Evolutionary conservation across 257 asterid genomes (phyloP).

Genomic region (Vinca minor): DNA sequence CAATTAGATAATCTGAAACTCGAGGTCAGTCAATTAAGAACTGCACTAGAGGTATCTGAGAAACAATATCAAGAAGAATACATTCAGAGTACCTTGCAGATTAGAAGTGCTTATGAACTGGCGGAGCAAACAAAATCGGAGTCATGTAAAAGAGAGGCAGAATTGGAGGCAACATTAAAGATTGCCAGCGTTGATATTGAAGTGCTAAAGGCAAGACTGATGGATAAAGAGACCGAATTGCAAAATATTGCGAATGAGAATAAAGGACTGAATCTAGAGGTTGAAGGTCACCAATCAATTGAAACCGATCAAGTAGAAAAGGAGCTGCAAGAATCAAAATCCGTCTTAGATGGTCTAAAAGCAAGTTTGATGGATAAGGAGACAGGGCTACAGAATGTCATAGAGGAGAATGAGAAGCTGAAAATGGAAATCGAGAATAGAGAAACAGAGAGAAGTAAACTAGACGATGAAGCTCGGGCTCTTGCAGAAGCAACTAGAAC

Average conservation of each 20-base stretch:
- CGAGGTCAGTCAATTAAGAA: conserved; percentile 43
- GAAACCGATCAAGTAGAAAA: conserved; percentile 23
- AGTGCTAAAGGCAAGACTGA: conserved; percentile 33
- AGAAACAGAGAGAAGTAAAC: conserved; percentile 32
- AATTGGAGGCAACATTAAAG: conserved; percentile 39
- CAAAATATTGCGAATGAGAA: conserved; percentile 20
- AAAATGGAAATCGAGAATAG: conserved; percentile 44
- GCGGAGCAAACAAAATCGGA: conserved; percentile 48
- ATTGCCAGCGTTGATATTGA: conserved; percentile 40
- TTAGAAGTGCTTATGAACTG: conserved; percentile 53
- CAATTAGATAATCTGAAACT: conserved; percentile 22
- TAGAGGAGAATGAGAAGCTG: conserved; percentile 51
- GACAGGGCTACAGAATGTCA: conserved; percentile 32
- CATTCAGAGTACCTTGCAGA: conserved; percentile 51
- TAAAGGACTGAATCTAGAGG: conserved; percentile 13
- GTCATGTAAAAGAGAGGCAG: conserved; percentile 40
- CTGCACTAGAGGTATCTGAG: conserved; percentile 62
- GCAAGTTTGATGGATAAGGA: conserved; percentile 43
- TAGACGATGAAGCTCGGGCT: conserved; percentile 37
- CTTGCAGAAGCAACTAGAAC: conserved; percentile 40
- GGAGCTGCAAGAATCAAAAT: conserved; percentile 29
- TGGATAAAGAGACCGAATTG: conserved; percentile 31
- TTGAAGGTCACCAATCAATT: conserved; percentile 19
- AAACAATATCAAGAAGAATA: conserved; percentile 54
- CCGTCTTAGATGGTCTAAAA: conserved; percentile 36